Conservation (phyloP, 345 rosid genomes). For the Physaria fendleri region DNA sequence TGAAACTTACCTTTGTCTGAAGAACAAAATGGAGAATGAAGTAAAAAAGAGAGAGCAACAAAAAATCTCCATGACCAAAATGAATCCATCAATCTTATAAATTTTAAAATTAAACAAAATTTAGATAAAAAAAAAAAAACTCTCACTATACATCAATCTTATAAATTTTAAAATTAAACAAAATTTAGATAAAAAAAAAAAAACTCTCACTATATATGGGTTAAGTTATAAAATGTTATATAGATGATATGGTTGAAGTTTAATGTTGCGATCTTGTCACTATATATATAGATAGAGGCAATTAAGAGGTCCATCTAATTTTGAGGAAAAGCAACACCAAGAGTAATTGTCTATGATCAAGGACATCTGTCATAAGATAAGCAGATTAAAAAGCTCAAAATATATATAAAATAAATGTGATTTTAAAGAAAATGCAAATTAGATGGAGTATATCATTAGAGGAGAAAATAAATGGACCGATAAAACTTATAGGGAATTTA, state of each 20-base stretch:
- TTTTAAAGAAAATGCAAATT: slow-evolving; percentile 32
- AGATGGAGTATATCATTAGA: slow-evolving; percentile 13
- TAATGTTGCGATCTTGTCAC: background rate
- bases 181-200: too few species aligned
- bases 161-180: too few species aligned
- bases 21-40: slow-evolving; percentile 10
- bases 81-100: background rate
- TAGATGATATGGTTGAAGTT: slow-evolving; percentile 13
- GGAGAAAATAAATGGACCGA: slow-evolving; percentile 16
- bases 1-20: slow-evolving; percentile 25
- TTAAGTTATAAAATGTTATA: background rate
- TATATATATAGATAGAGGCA: slow-evolving; percentile 18
- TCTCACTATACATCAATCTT: background rate
- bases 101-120: background rate
- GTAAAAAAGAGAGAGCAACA: slow-evolving; percentile 4
- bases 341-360: slow-evolving; percentile 7
- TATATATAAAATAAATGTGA: background rate
- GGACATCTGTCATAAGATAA: slow-evolving; percentile 19
- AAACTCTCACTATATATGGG: too few species aligned
- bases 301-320: slow-evolving; percentile 24
- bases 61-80: slow-evolving; percentile 5
- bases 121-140: background rate
- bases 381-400: background rate
- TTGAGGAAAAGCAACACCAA: slow-evolving; percentile 24
- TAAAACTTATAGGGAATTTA: slow-evolving; percentile 26